Evolutionary conservation across 2,329 filamentous ascomycete species (phyloP).

Genomic region (Onygena corvina): DNA sequence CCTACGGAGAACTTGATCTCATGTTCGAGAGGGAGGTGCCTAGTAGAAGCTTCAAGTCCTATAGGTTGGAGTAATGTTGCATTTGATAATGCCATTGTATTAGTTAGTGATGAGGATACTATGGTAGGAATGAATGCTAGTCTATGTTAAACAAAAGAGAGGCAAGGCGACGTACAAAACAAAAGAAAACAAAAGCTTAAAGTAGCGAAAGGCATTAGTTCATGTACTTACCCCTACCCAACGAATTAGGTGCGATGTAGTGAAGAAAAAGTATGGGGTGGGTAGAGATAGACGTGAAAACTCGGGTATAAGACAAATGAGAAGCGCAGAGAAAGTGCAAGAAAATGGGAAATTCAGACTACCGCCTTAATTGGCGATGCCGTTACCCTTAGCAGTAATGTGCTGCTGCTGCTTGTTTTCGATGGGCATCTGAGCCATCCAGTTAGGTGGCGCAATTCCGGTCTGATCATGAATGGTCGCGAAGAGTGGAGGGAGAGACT

Average conservation of each 20-base stretch:
- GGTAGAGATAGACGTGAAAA: neutral
- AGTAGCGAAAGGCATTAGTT: neutral
- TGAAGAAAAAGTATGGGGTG: neutral
- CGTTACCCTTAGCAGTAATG: neutral
- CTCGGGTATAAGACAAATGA: neutral
- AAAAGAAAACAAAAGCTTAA: neutral
- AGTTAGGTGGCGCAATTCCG: conserved; percentile 65
- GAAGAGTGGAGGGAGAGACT: conserved; percentile 70
- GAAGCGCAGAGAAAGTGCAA: neutral
- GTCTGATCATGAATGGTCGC: conserved; percentile 82
- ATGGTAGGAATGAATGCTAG: neutral
- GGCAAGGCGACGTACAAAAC: too few species aligned
- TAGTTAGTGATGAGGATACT: neutral
- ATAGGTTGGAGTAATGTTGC: conserved; percentile 6
- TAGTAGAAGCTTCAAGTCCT: conserved; percentile 29
- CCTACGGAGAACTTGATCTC: conserved; percentile 24
- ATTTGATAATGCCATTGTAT: neutral
- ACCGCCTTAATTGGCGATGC: neutral
- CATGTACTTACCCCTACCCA: neutral
- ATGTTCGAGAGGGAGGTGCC: conserved; percentile 32
- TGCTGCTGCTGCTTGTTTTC: conserved; percentile 16
- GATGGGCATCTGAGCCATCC: conserved; percentile 47
- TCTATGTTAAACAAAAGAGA: neutral
- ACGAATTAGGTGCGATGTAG: neutral
- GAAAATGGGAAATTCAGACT: neutral